Conservation (phyloP, 208 protist genomes). For the Dictyostelium gargantuum region DNA sequence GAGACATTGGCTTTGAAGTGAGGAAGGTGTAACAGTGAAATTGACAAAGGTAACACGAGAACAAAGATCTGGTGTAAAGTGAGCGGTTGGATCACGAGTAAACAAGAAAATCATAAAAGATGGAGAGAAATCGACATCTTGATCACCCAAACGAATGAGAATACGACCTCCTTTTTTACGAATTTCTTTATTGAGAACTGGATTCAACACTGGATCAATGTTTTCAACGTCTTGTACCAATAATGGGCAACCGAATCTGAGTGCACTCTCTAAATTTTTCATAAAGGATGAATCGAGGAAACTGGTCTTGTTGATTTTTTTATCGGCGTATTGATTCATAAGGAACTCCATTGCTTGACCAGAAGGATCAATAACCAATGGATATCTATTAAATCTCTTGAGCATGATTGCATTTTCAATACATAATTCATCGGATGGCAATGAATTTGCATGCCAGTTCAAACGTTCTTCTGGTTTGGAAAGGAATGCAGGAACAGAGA, state of each 20-base stretch:
- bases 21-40: slow-evolving; percentile 98
- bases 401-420: slow-evolving; percentile 99
- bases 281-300: slow-evolving; percentile 97
- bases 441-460: slow-evolving; percentile 92
- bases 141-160: slow-evolving; percentile 94
- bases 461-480: slow-evolving; percentile 92
- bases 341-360: slow-evolving; percentile 95
- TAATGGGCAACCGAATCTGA: slow-evolving; percentile 98
- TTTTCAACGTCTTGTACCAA: slow-evolving; percentile 99
- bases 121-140: slow-evolving; percentile 97
- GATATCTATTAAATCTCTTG: slow-evolving; percentile 90
- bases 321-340: slow-evolving; percentile 86
- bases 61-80: slow-evolving; percentile 95
- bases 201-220: slow-evolving; percentile 98
- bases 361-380: slow-evolving; percentile 98
- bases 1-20: slow-evolving; percentile 86
- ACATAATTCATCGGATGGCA: slow-evolving; percentile 97
- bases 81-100: slow-evolving; percentile 94
- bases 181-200: slow-evolving; percentile 98
- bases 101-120: slow-evolving; percentile 97
- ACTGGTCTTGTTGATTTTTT: slow-evolving; percentile 92
- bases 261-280: slow-evolving; percentile 97
- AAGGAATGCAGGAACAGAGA: slow-evolving; percentile 94
- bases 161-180: slow-evolving; percentile 93
- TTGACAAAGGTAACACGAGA: slow-evolving; percentile 98